phyloP scores from a whole-genome alignment of 768 basidiomycete genomes.

The Hygrophorus russula region DNA sequence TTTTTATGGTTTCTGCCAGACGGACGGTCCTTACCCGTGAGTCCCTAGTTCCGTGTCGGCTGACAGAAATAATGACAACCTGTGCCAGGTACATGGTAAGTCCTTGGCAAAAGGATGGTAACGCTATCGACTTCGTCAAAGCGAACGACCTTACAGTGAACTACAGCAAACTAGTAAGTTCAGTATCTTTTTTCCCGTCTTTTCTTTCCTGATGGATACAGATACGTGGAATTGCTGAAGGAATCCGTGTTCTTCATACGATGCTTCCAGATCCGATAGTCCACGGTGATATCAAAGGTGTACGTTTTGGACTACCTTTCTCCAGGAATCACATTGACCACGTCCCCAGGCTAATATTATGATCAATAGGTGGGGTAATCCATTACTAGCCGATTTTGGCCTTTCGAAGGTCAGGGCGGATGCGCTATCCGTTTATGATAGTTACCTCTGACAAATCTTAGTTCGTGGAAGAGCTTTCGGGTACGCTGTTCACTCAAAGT shows the following conservation, averaged over 20 bases:
- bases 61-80: not conserved
- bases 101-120: constrained; percentile 46
- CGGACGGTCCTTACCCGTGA: constrained; percentile 48
- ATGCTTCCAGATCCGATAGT: constrained; percentile 36
- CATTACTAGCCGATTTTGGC: constrained; percentile 47
- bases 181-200: not conserved
- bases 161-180: constrained; percentile 29
- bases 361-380: constrained; percentile 30
- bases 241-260: constrained; percentile 36
- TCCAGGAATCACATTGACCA: not conserved
- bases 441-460: constrained; percentile 10
- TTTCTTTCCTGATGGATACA: constrained; percentile 10
- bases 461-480: constrained; percentile 48
- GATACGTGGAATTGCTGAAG: constrained; percentile 35
- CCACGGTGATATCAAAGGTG: constrained; percentile 45
- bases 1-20: constrained; percentile 45
- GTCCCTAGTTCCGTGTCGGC: constrained; percentile 6
- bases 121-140: constrained; percentile 35
- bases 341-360: constrained; percentile 34
- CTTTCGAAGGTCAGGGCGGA: constrained; percentile 31
- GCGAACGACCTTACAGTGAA: constrained; percentile 25
- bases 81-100: constrained; percentile 40
- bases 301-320: constrained; percentile 13
- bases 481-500: constrained; percentile 45
- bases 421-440: not conserved